These are phyloP conservation scores for Karstenula rhodostoma DNA, from an alignment of 2,329 filamentous ascomycete species.

Conservation along the genomic window DNA sequence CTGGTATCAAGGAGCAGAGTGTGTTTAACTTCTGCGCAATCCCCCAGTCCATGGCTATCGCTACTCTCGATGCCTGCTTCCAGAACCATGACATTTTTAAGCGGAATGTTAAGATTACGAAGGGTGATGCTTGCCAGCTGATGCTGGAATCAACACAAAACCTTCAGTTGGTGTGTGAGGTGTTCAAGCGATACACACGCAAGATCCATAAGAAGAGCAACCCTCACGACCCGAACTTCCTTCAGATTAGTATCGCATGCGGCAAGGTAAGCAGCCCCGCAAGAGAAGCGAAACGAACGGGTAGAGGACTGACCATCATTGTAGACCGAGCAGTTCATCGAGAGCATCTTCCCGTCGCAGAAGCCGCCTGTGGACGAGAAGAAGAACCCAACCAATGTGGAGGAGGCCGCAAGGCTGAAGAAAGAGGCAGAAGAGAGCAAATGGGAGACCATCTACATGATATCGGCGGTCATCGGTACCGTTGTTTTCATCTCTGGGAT, in stretches of 20 bases:
- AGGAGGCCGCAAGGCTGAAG: slow-evolving; percentile 65
- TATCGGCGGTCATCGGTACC: slow-evolving; percentile 71
- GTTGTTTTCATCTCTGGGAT: slow-evolving; percentile 73
- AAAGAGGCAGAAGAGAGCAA: slow-evolving; percentile 61
- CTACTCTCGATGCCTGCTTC: slow-evolving; percentile 90
- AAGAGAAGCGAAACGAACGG: not conserved
- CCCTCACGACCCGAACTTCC: slow-evolving; percentile 88
- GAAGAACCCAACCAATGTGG: slow-evolving; percentile 50
- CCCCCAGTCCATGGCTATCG: slow-evolving; percentile 96
- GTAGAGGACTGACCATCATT: slow-evolving; percentile 15
- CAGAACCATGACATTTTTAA: slow-evolving; percentile 87
- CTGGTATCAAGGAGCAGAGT: slow-evolving; percentile 91
- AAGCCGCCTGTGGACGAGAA: slow-evolving; percentile 63
- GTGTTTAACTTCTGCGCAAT: slow-evolving; percentile 99
- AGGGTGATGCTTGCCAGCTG: slow-evolving; percentile 88
- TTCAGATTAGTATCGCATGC: slow-evolving; percentile 90
- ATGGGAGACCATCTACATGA: slow-evolving; percentile 68
- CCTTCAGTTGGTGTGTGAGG: slow-evolving; percentile 78
- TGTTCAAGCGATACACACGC: slow-evolving; percentile 80
- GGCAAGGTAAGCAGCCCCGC: slow-evolving; percentile 69
- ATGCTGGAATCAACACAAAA: slow-evolving; percentile 97
- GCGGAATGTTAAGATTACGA: slow-evolving; percentile 93
- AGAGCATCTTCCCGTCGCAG: slow-evolving; percentile 88
- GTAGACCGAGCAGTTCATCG: slow-evolving; percentile 96
- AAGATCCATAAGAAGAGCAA: slow-evolving; percentile 94